Evolutionary conservation across 176 grass and related monocot species (phyloP), one percentile per base, ranked within the genome.

Genomic region (Oryza brachyantha): DNA sequence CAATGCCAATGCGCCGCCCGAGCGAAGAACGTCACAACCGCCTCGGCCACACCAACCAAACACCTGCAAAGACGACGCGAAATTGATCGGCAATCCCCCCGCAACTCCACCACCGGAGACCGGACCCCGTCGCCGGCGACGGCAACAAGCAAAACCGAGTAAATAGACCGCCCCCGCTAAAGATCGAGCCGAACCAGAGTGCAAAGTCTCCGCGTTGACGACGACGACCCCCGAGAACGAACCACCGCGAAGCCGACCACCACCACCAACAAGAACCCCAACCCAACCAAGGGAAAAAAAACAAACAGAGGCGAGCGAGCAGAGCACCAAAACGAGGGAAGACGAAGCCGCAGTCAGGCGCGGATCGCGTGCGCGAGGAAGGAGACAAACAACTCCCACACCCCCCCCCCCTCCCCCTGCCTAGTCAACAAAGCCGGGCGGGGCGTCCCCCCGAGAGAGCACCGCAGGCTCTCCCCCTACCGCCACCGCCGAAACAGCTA

Each of bases 361-460:
- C 72, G 25, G 46, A 59, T 78, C 72, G 66, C 42, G 68, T 79
- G 42, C 29, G 32, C 3, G 26, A 64, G 16, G 78, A 35, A 77
- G 57, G n/a, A 54, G 65, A 65, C 72, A 77, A 78, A 14, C n/a
- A n/a, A 25, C 26, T 32, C 31, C 4, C n/a, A n/a, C n/a, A n/a
- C 31, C 4, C 31, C 31, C 67, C 78, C 50, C n/a, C 50, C 9
- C 19, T 2, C 50, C 50, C 50, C 19, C 31, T 4, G 31, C 4
- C 31, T 32, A 78, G 86, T 74, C 75, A 74, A 88, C 22, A 61
- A 79, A 74, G 48, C 68, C 80, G 50, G 80, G n/a, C n/a, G n/a
- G n/a, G n/a, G n/a, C n/a, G n/a, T n/a, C 75, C 57, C 42, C 64
- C 37, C 52, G 52, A 16, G 52, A 28, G 16, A 40, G 13, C n/a